Evolutionary conservation across 352 stramenopile species (phyloP).

Genomic region (Halophytophthora batemanensis): DNA sequence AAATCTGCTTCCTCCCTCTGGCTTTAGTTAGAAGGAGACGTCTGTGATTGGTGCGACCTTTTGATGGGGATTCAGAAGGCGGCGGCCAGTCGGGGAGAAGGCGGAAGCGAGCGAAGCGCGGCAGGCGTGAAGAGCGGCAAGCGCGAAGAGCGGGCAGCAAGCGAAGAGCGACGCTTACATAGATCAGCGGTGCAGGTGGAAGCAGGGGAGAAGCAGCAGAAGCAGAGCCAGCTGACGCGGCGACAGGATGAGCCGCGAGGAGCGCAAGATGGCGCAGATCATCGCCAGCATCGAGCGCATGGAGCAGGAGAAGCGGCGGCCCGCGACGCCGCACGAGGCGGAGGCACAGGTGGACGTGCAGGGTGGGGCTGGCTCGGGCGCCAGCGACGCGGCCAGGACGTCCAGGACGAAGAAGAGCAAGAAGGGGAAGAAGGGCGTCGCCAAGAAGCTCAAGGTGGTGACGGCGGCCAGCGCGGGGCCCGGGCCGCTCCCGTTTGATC

Average conservation of each 20-base stretch:
- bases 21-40: no score
- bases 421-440: conserved; percentile 22
- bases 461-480: conserved; percentile 14
- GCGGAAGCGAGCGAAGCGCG: no score
- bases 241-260: conserved; percentile 60
- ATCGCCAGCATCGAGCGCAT: conserved; percentile 78
- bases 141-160: no score
- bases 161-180: neutral
- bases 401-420: conserved; percentile 28
- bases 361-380: conserved; percentile 19
- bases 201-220: neutral
- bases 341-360: neutral
- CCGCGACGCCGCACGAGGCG: conserved; percentile 12
- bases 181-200: neutral
- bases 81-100: no score
- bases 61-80: no score
- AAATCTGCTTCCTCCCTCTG: no score
- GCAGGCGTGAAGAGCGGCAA: no score
- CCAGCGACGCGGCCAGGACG: conserved; percentile 16
- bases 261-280: conserved; percentile 80
- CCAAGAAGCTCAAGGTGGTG: conserved; percentile 39
- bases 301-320: conserved; percentile 48
- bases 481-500: conserved; percentile 19
- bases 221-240: neutral
- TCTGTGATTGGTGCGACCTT: no score